A percentile compares a stretch with the other conserved stretches of the same genome.
Conservation (phyloP, 495 filamentous ascomycete species). For the Cudoniella acicularis region DNA sequence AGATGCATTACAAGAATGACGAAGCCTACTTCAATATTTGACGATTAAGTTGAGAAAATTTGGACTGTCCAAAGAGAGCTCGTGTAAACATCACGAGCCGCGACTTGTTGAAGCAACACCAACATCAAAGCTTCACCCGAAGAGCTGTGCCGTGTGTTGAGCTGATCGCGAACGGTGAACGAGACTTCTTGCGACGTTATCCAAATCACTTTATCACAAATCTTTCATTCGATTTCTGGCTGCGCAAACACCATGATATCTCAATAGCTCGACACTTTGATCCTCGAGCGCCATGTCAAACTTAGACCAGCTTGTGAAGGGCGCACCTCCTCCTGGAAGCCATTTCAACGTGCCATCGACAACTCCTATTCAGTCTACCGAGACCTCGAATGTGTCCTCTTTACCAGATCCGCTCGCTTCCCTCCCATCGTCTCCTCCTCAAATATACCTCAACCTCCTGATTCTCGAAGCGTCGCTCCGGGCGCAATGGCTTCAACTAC, state of each 20-base stretch:
- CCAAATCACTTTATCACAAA: too few relatives aligned
- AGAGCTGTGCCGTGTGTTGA: not conserved
- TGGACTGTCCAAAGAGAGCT: not conserved
- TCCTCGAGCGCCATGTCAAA: conserved; percentile 44
- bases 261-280: conserved; percentile 11
- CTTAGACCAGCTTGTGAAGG: conserved; percentile 87
- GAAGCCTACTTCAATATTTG: too few relatives aligned
- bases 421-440: conserved; percentile 82
- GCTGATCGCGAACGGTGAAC: not conserved
- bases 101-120: not conserved
- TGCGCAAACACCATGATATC: conserved; percentile 7
- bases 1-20: not conserved
- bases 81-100: not conserved
- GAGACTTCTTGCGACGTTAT: too few relatives aligned
- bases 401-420: conserved; percentile 69
- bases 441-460: conserved; percentile 96
- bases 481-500: conserved; percentile 84
- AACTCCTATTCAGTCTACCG: conserved; percentile 35
- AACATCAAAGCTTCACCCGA: not conserved
- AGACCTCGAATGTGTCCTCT: conserved; percentile 35
- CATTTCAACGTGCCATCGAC: conserved; percentile 36
- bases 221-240: too few relatives aligned
- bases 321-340: conserved; percentile 56
- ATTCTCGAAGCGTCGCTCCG: conserved; percentile 94
- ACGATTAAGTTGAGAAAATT: not conserved